Conservation (phyloP, 164 flowering plant species). For the Sextonia rubra region DNA sequence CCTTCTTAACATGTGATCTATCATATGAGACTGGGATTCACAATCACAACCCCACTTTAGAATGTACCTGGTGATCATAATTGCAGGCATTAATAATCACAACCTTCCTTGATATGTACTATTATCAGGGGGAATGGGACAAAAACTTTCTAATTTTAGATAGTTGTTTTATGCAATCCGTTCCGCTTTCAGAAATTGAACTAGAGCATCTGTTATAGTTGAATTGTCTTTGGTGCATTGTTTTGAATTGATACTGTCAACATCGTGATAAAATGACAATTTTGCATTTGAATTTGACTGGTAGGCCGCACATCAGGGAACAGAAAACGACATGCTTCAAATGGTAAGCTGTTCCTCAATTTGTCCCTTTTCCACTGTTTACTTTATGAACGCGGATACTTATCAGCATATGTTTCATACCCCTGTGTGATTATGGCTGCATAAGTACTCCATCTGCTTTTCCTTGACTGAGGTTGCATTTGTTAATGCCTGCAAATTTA, state of each 20-base stretch:
- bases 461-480: neutral
- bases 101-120: no score
- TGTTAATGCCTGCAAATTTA: neutral
- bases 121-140: no score
- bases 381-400: neutral
- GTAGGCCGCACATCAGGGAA: conserved; percentile 55
- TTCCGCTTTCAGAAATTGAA: conserved; percentile 4
- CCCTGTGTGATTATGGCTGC: neutral
- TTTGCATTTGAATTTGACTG: conserved; percentile 13
- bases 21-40: no score
- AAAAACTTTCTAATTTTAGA: neutral
- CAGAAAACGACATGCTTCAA: conserved; percentile 69
- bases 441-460: neutral
- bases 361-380: neutral
- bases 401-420: neutral
- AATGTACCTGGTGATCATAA: no score
- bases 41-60: no score
- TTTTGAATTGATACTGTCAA: neutral
- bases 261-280: neutral
- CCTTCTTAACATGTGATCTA: no score
- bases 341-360: conserved; percentile 46
- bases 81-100: no score
- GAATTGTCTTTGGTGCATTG: neutral
- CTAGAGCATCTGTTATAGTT: neutral
- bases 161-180: neutral